Evolutionary conservation across 371 early-diverging fungal genomes (phyloP).

Genomic region (Blakeslea trispora): DNA sequence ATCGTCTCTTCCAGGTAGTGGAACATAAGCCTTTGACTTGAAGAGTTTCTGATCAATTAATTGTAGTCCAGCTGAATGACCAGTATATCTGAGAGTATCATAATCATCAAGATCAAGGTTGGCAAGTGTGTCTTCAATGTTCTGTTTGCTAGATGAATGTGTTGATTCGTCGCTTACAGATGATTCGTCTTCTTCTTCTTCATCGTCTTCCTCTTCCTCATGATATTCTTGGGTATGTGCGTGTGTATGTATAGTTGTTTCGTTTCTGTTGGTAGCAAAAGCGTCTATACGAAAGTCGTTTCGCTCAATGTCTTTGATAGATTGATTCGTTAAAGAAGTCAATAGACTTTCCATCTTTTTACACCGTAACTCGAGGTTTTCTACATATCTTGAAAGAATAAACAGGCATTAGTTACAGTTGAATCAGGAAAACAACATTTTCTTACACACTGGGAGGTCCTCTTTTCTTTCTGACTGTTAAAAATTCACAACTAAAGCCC

Average conservation of each 20-base stretch:
- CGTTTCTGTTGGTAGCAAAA: constrained; percentile 1
- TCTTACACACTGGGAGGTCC: constrained; percentile 55
- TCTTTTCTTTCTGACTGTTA: constrained; percentile 49
- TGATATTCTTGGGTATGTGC: constrained; percentile 16
- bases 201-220: constrained; percentile 24
- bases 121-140: constrained; percentile 24
- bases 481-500: constrained; percentile 53
- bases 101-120: constrained; percentile 41
- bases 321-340: constrained; percentile 34
- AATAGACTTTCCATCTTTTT: constrained; percentile 50
- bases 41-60: constrained; percentile 37
- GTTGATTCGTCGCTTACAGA: constrained; percentile 8
- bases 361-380: constrained; percentile 46
- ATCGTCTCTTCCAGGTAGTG: constrained; percentile 45
- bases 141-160: constrained; percentile 2
- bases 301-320: constrained; percentile 45
- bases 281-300: constrained; percentile 32
- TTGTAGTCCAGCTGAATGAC: constrained; percentile 44
- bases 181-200: constrained; percentile 12
- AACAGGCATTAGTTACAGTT: not conserved
- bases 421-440: not conserved
- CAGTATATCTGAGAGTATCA: constrained; percentile 49
- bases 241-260: not conserved
- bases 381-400: constrained; percentile 37
- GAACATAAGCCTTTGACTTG: constrained; percentile 36